Conservation (phyloP, 352 stramenopile genomes). For the Phytophthora cryptogea region DNA sequence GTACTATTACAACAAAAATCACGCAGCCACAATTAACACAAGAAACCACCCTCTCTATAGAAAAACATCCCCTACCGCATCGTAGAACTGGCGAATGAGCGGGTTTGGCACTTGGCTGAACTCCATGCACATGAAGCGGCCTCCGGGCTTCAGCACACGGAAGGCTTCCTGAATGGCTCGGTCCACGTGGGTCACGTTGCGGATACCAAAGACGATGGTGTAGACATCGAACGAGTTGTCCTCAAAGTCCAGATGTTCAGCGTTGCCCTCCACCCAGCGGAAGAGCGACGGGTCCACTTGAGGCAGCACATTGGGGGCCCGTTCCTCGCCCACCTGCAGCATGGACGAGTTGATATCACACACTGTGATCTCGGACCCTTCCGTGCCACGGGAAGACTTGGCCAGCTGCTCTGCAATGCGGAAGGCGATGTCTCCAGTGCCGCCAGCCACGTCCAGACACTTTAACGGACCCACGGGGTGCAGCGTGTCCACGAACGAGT, state of each 20-base stretch:
- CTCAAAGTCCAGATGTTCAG: slow-evolving; percentile 95
- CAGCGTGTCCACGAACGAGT: slow-evolving; percentile 93
- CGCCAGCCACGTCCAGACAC: slow-evolving; percentile 97
- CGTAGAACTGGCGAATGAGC: slow-evolving; percentile 94
- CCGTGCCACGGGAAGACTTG: slow-evolving; percentile 33
- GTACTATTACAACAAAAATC: slow-evolving; percentile 71
- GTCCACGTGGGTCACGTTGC: slow-evolving; percentile 98
- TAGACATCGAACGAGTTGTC: slow-evolving; percentile 98
- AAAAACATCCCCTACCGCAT: slow-evolving; percentile 60
- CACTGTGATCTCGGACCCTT: slow-evolving; percentile 91
- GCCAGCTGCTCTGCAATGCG: slow-evolving; percentile 89
- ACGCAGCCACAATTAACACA: slow-evolving; percentile 2
- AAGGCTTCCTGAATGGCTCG: slow-evolving; percentile 94
- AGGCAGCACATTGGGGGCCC: slow-evolving; percentile 78
- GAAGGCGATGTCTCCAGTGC: slow-evolving; percentile 99
- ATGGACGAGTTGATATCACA: slow-evolving; percentile 99
- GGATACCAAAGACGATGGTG: slow-evolving; percentile 99
- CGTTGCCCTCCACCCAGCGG: slow-evolving; percentile 95
- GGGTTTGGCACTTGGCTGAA: slow-evolving; percentile 96
- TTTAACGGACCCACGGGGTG: slow-evolving; percentile 74
- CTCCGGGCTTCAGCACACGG: slow-evolving; percentile 95
- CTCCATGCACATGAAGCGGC: slow-evolving; percentile 98
- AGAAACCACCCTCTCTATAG: slow-evolving; percentile 4
- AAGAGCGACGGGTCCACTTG: slow-evolving; percentile 64
- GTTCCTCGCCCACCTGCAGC: slow-evolving; percentile 94